Conservation (phyloP, 441 rosid species). For the Bocquillonia castaneifolia region DNA sequence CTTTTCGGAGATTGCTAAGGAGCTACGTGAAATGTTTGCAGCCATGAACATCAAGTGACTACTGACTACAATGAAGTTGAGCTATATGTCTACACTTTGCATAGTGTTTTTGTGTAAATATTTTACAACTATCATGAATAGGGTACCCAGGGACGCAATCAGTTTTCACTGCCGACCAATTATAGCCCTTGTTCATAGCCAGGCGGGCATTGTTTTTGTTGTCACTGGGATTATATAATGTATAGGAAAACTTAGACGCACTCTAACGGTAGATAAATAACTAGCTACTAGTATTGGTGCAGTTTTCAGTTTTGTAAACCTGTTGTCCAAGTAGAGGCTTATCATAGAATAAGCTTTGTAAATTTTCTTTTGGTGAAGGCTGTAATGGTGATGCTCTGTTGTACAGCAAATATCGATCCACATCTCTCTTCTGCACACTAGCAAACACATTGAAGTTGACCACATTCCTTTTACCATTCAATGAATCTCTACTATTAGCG, state of each 20-base stretch:
- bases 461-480: no score
- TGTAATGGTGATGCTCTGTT: background rate
- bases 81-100: background rate
- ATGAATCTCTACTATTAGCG: no score
- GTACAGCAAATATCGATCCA: no score
- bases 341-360: background rate
- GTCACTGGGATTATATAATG: background rate
- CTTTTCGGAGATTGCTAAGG: slow-evolving; percentile 48
- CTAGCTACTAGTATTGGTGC: no score
- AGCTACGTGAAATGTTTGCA: slow-evolving; percentile 50
- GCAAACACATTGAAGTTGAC: no score
- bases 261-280: background rate
- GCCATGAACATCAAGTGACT: slow-evolving; percentile 33
- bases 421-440: no score
- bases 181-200: background rate
- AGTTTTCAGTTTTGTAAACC: background rate
- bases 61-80: background rate
- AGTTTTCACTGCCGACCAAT: slow-evolving; percentile 18
- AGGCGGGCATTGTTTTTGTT: background rate
- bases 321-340: background rate
- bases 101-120: slow-evolving; percentile 18
- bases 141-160: slow-evolving; percentile 24
- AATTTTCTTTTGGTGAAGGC: background rate
- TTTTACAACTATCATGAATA: slow-evolving; percentile 3
- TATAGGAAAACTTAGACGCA: background rate